Base-by-base conservation (phyloP, 2,329 filamentous ascomycete genomes). In the Dactylellina parvicollis region DNA sequence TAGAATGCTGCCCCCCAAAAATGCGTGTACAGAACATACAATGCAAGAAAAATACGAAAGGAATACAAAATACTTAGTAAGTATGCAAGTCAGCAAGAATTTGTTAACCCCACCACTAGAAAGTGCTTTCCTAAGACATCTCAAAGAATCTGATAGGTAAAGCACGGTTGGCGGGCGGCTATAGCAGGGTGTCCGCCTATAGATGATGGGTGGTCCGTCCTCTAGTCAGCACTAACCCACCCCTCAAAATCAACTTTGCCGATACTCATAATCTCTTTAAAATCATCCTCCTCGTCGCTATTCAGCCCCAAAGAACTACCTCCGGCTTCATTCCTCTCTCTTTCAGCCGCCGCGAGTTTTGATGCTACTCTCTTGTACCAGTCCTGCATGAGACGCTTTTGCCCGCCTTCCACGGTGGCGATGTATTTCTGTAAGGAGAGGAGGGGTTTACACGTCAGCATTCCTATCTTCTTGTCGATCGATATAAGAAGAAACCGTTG, bases 301-400 rank as follows among this genome's bases (percentile, higher is more conserved):
- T 90, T 91, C 78, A 99, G 80, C 0, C 93, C 93, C 54, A 98
- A 80, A 0, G 92, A 92, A 49, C 93, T 93, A 69, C 89, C 86
- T 5, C 94, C 95, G 74, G 95, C 95, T 77, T 96, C 93, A 79
- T 88, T 90, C 77, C 95, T 86, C 83, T 99, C 95, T 75, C 92
- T 86, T 1, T 91, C 92, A 80, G 98, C 95, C 16, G 84, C 86
- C n/a, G 91, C 94, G 18, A 98, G 82, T 77, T 93, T 87, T 78
- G 94, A 81, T 0, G 92, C 92, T 75, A 99, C 91, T 42, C 95
- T 86, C 85, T 96, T 96, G 83, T 98, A 98, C 83, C 99, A 99
- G 80, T 99, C 95, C 70, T 89, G 86, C 90, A 99, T 97, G 80
- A 90, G 92, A 77, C 94, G 86, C 85, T 96, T 95, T 16, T 76